Conservation (phyloP, 805 yeast genomes). For the Diddensiella caesifluorescens region DNA sequence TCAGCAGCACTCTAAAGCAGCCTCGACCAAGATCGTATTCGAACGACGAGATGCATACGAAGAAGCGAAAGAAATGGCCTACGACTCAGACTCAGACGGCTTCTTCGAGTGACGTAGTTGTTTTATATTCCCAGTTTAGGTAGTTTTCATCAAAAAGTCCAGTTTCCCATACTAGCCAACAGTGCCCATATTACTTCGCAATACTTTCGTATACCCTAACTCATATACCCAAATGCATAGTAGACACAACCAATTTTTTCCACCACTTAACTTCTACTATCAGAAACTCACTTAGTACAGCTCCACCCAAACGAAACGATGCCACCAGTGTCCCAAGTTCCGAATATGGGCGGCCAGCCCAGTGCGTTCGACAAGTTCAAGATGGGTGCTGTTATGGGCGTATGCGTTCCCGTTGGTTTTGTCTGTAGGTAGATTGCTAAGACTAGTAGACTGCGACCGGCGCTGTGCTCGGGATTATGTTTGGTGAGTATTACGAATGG, state of each 20-base stretch:
- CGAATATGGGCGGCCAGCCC: constrained; percentile 39
- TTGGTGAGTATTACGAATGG: too few species aligned
- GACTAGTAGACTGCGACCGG: constrained; percentile 64
- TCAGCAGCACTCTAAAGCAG: constrained; percentile 55
- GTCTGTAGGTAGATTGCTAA: constrained; percentile 31
- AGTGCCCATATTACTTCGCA: too few species aligned
- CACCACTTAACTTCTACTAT: neutral
- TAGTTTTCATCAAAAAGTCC: neutral
- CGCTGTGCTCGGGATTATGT: constrained; percentile 88
- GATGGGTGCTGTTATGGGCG: constrained; percentile 98
- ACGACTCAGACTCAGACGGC: constrained; percentile 35
- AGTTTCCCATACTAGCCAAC: too few species aligned
- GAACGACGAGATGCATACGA: constrained; percentile 36
- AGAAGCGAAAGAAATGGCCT: constrained; percentile 33
- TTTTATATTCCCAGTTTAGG: too few species aligned
- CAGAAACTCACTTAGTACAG: too few species aligned
- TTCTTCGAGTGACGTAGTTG: too few species aligned
- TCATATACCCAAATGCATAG: neutral
- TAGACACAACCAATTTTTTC: neutral
- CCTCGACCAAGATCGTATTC: constrained; percentile 60
- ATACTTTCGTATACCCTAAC: too few species aligned
- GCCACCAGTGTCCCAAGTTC: constrained; percentile 31
- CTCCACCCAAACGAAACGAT: constrained; percentile 15
- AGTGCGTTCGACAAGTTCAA: constrained; percentile 93
- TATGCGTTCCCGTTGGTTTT: constrained; percentile 28